Base-by-base conservation (phyloP, 768 basidiomycete species). In the Suillus luteus region DNA sequence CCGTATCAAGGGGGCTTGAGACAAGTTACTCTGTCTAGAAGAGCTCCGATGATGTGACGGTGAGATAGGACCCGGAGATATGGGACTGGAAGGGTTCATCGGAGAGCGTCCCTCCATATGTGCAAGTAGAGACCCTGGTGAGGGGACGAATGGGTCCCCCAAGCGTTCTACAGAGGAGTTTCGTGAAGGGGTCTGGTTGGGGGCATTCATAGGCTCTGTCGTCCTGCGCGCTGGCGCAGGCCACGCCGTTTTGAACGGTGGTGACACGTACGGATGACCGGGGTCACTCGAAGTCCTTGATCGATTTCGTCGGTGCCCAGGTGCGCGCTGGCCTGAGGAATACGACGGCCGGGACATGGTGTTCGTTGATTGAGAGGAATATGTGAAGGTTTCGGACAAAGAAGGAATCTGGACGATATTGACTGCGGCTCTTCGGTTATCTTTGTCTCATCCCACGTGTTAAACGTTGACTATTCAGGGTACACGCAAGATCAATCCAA, bases 161-260 rank as follows among this genome's bases (percentile, higher is more conserved):
- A 10, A n/a, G 14, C 55, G 66, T 48, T 75, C 73, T 27, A 64
- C 40, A 17, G 72, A 73, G 5, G 71, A 68, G 43, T 49, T 70
- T 24, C 70, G 74, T 19, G 72, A 68, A 38, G 63, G 51, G 6
- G 70, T 61, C 14, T 11, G 69, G 44, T 38, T 62, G 31, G 33
- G 44, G 22, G 19, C 49, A 46, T 58, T 64, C 54, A 51, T 58
- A 38, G 71, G 68, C 22, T 67, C 73, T 8, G 67, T 68, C 22
- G 55, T 24, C 12, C 67, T 72, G 24, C 72, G 73, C 3, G 66
- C 68, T 7, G 73, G 73, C 6, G 67, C 55, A 33, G 74, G 74
- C 66, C 74, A 64, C 19, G n/a, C 66, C 22, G 68, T 44, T 59
- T 65, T 65, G 60, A 74, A 70, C 0, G 74, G 75, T 8, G 69